Percentiles rank a stretch among this genome's conserved stretches.
These are phyloP conservation scores for Arabidopsis lyrata DNA, from an alignment of 441 rosid species.

Conservation along the genomic window DNA sequence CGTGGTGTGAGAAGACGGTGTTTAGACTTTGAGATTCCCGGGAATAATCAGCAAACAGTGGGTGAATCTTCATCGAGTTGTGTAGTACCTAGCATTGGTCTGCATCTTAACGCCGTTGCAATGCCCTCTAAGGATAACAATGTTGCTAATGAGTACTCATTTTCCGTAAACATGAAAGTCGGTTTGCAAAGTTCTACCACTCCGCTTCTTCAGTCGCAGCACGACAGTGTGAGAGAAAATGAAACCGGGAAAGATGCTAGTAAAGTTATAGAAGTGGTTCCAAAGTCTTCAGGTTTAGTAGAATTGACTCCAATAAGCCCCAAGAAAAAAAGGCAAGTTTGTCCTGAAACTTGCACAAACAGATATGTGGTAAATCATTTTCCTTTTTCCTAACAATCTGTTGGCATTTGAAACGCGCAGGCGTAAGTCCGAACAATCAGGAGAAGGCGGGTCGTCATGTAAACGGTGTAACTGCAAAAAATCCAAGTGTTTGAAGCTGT, in stretches of 20 bases:
- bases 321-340: constrained; percentile 77
- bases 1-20: constrained; percentile 87
- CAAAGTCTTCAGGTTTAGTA: constrained; percentile 43
- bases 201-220: neutral
- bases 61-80: constrained; percentile 59
- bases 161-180: neutral
- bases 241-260: constrained; percentile 49
- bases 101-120: constrained; percentile 27
- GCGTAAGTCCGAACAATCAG: constrained; percentile 64
- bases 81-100: constrained; percentile 37
- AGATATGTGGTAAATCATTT: neutral
- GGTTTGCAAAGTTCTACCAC: neutral
- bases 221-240: neutral
- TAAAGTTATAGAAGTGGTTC: constrained; percentile 23
- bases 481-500: constrained; percentile 98
- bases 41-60: constrained; percentile 43
- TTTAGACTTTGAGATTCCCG: constrained; percentile 82
- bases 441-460: constrained; percentile 73
- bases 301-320: constrained; percentile 67
- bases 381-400: neutral
- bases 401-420: constrained; percentile 34
- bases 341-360: neutral
- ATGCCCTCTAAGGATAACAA: constrained; percentile 14
- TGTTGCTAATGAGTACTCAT: constrained; percentile 21
- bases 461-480: constrained; percentile 98